A percentile compares a stretch with the other conserved stretches of the same genome.
These are phyloP conservation scores for Elsinoe arachidis DNA, from an alignment of 2,329 filamentous ascomycete genomes.

Conservation along the genomic window DNA sequence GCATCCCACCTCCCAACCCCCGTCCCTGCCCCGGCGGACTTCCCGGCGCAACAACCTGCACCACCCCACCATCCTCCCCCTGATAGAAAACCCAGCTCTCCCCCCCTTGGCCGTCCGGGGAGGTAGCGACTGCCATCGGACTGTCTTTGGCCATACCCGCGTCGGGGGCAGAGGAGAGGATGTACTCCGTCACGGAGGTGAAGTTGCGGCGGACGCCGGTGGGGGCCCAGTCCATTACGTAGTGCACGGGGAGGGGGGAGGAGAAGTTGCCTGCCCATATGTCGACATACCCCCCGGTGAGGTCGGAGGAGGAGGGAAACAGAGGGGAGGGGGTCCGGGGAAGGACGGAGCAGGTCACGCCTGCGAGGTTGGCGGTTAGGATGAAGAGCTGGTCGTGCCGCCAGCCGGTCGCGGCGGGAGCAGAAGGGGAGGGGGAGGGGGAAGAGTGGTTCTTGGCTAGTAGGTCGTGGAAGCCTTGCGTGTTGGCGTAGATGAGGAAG, in stretches of 20 bases:
- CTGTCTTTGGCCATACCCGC: neutral
- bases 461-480: neutral
- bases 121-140: neutral
- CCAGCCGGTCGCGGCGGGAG: neutral
- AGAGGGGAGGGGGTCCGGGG: neutral
- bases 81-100: neutral
- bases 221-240: neutral
- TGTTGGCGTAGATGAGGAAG: constrained; percentile 2
- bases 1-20: neutral
- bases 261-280: neutral
- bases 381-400: neutral
- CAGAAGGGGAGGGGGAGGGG: neutral
- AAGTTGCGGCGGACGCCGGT: neutral
- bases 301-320: neutral
- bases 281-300: neutral
- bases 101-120: neutral
- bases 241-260: neutral
- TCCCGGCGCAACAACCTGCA: neutral
- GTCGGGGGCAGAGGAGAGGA: neutral
- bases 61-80: neutral
- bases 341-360: neutral
- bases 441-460: neutral
- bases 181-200: neutral
- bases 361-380: neutral
- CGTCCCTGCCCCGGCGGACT: neutral